Percentiles rank a stretch among this genome's conserved stretches.
Evolutionary conservation across 139 green algal genomes (phyloP).

Genomic region (Pleodorina starrii): DNA sequence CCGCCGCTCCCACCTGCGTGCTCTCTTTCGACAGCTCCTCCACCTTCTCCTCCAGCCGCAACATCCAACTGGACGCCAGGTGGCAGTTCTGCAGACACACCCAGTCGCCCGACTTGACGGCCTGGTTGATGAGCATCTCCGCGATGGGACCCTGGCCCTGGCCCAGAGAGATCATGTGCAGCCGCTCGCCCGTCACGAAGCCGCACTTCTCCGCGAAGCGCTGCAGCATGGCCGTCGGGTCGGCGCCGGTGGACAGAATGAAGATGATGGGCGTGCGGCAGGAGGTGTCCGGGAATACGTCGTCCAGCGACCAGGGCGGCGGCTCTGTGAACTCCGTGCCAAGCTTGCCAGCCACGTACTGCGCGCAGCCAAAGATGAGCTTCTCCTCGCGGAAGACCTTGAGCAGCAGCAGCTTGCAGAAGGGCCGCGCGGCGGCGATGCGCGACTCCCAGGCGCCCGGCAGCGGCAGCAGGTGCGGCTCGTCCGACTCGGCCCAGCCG

Average conservation of each 20-base stretch:
- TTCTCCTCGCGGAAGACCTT: slow-evolving; percentile 84
- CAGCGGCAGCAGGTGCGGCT: slow-evolving; percentile 71
- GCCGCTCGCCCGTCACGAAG: slow-evolving; percentile 70
- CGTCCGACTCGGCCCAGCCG: slow-evolving; percentile 53
- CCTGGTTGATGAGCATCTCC: slow-evolving; percentile 78
- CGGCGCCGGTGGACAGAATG: slow-evolving; percentile 87
- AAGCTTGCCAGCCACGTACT: slow-evolving; percentile 76
- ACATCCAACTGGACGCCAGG: slow-evolving; percentile 90
- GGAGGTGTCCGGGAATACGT: slow-evolving; percentile 83
- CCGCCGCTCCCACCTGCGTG: neutral
- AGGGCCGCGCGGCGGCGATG: slow-evolving; percentile 50
- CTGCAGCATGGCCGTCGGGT: slow-evolving; percentile 87
- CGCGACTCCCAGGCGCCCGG: slow-evolving; percentile 66
- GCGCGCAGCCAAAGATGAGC: slow-evolving; percentile 66
- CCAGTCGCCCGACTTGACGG: slow-evolving; percentile 81
- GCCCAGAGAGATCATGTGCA: slow-evolving; percentile 88
- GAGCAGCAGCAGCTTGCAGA: slow-evolving; percentile 79
- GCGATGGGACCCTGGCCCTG: slow-evolving; percentile 88
- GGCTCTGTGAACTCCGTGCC: slow-evolving; percentile 82
- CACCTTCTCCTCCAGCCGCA: slow-evolving; percentile 70
- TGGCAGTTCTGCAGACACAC: slow-evolving; percentile 96
- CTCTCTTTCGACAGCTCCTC: slow-evolving; percentile 62
- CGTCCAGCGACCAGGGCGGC: slow-evolving; percentile 85
- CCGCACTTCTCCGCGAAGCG: slow-evolving; percentile 80
- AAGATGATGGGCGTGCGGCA: slow-evolving; percentile 86